Evolutionary conservation across 495 filamentous ascomycete species (phyloP), one percentile per base, ranked within the genome.

Genomic region (Aspergillus sclerotioniger): DNA sequence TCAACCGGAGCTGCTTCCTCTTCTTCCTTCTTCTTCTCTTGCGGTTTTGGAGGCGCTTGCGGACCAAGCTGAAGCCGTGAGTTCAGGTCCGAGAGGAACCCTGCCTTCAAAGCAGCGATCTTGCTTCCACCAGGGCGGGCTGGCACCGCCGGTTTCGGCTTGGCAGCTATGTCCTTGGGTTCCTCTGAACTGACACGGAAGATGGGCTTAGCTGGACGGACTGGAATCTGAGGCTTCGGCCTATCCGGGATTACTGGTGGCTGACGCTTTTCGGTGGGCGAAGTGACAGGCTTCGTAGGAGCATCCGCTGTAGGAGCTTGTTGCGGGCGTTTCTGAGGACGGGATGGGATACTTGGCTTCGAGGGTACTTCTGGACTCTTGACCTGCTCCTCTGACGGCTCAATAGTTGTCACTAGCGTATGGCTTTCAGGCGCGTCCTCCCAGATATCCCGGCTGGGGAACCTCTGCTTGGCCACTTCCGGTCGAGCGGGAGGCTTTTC

Each of bases 401-500:
- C 84, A 21, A 98, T 86, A 4, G 89, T 93, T 10, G 94, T 92
- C 58, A 88, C 84, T 28, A 95, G 81, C 54, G 88, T 80, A 46
- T 90, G 82, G 63, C 88, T 91, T 61, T 94, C 90, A 4, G 94
- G 93, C 0, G 84, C 84, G 67, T 99, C 94, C 75, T 99, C 94
- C 94, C 94, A 99, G 45, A 98, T 88, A 73, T 99, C 94, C 35
- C 84, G 85, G 67, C 92, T 96, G 6, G 94, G 94, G 68, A 99
- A 99, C 7, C 92, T 83, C 33, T 89, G 88, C 54, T 84, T 81
- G 64, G 84, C 64, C 17, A 62, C 32, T 21, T 79, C 76, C 3
- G 85, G 79, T 8, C 83, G 78, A 3, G 69, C 67, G 9, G 69
- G 51, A 57, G 71, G 63, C 76, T 82, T 66, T 66, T 83, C 67